Base-by-base conservation (phyloP, 169 alveolate genomes). In the Toxoplasma gondii region DNA sequence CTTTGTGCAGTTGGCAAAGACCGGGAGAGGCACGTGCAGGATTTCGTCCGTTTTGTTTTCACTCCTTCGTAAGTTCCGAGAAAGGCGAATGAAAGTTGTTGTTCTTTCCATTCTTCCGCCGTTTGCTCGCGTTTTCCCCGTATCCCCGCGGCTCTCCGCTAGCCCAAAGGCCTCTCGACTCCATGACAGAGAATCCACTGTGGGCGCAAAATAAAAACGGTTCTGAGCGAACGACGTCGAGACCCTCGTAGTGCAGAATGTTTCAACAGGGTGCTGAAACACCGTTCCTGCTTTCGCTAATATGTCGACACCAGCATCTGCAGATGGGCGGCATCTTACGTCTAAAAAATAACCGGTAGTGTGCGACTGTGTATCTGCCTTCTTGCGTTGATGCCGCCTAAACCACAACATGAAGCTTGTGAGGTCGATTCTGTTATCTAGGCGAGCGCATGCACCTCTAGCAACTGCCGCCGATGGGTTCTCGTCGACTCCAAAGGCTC, bases 21-120 rank as follows among this genome's bases (percentile, higher is more conserved):
- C 38, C 53, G 67, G 9, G 90, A 82, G 64, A 38, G 22, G 29
- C 90, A 82, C 36, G 90, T 82, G 38, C 90, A 82, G 34, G 90
- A 82, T 31, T 82, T 82, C 36, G 69, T 82, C 27, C 90, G 90
- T 22, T 82, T 82, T 36, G 54, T 38, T 67, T 82, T 82, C 41
- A 41, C 90, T 43, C 90, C 74, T 64, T 64, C 74, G 74, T 64
- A 27, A 64, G 74, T 64, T 31, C 74, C 67, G 27, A 19, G n/a
- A n/a, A n/a, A n/a, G n/a, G n/a, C n/a, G n/a, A n/a, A n/a, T n/a
- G n/a, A n/a, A n/a, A n/a, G n/a, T n/a, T n/a, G n/a, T n/a, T n/a
- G n/a, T n/a, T n/a, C n/a, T 24, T 69, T 17, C 38, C 12, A 17
- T 12, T 69, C 82, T 12, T n/a, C 31, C 82, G 31, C 41, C 12